Evolutionary conservation across 257 asterid species (phyloP).

Genomic region (Solanum gracilifrons): DNA sequence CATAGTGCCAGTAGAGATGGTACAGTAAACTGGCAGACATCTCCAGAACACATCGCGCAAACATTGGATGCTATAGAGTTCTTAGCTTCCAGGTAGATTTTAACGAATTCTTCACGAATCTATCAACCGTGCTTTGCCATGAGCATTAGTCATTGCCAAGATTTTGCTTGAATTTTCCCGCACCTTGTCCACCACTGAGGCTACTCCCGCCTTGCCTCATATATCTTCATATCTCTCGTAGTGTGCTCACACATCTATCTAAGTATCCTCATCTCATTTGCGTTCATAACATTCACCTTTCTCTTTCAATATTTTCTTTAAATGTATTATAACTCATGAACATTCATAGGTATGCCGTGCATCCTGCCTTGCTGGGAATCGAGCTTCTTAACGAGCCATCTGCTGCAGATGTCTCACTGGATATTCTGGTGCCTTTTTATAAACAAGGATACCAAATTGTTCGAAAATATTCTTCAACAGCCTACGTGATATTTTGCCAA

Average conservation of each 20-base stretch:
- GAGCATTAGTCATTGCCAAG: background rate
- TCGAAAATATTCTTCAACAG: conserved; percentile 53
- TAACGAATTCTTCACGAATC: background rate
- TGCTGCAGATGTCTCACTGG: conserved; percentile 48
- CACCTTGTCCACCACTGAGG: background rate
- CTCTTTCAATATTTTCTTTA: background rate
- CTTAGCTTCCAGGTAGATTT: conserved; percentile 58
- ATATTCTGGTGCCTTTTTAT: conserved; percentile 48
- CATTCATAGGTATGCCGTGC: conserved; percentile 45
- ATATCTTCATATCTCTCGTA: background rate
- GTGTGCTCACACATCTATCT: background rate
- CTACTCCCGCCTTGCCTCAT: background rate
- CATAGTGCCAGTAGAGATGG: conserved; percentile 89
- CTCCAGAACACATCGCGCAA: conserved; percentile 33
- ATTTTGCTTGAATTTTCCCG: background rate
- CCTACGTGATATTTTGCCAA: conserved; percentile 72
- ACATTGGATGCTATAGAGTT: conserved; percentile 53
- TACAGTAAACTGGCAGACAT: conserved; percentile 59
- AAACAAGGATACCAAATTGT: conserved; percentile 55
- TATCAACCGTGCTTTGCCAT: background rate
- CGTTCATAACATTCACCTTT: background rate
- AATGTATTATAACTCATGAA: background rate
- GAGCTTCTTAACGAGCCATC: conserved; percentile 82
- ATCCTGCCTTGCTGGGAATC: conserved; percentile 69
- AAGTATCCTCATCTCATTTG: background rate